Conservation (phyloP, 805 yeast species). For the Metschnikowia baotianmanensis region DNA sequence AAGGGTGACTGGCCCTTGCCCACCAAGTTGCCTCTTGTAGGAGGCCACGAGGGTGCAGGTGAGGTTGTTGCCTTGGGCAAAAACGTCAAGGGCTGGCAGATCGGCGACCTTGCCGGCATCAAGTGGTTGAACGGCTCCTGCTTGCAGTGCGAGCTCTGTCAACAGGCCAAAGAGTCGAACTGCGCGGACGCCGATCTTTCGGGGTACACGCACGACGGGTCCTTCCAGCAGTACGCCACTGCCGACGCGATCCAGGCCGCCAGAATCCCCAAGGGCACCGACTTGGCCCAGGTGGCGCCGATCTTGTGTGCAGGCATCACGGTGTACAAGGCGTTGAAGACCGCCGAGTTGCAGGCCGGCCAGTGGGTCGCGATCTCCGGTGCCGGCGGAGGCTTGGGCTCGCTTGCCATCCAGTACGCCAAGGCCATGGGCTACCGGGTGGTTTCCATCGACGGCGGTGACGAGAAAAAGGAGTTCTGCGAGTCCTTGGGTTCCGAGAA, state of each 20-base stretch:
- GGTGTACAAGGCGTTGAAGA: conserved; percentile 65
- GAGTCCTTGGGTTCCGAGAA: conserved; percentile 61
- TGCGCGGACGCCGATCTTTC: conserved; percentile 68
- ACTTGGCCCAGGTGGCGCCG: conserved; percentile 57
- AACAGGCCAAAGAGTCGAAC: conserved; percentile 43
- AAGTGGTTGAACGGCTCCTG: conserved; percentile 50
- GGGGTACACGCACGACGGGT: conserved; percentile 73
- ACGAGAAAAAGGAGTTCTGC: conserved; percentile 50
- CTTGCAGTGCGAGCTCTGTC: conserved; percentile 42
- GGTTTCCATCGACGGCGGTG: conserved; percentile 74
- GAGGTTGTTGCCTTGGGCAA: conserved; percentile 43
- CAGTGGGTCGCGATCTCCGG: conserved; percentile 76
- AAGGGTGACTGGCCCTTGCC: conserved; percentile 47
- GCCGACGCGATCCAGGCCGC: conserved; percentile 67
- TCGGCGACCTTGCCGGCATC: conserved; percentile 45
- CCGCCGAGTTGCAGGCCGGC: conserved; percentile 57
- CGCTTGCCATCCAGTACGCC: conserved; percentile 74
- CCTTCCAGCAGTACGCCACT: conserved; percentile 66
- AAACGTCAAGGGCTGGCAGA: conserved; percentile 41
- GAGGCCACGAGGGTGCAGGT: conserved; percentile 51
- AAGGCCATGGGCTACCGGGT: conserved; percentile 70
- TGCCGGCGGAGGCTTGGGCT: conserved; percentile 81
- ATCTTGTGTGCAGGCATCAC: conserved; percentile 68
- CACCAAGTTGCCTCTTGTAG: conserved; percentile 46
- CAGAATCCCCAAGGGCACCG: conserved; percentile 52